A percentile compares a stretch with the other conserved stretches of the same genome.
phyloP scores from a whole-genome alignment of 1,284 basidiomycete genomes.

The Tilletia indica region DNA sequence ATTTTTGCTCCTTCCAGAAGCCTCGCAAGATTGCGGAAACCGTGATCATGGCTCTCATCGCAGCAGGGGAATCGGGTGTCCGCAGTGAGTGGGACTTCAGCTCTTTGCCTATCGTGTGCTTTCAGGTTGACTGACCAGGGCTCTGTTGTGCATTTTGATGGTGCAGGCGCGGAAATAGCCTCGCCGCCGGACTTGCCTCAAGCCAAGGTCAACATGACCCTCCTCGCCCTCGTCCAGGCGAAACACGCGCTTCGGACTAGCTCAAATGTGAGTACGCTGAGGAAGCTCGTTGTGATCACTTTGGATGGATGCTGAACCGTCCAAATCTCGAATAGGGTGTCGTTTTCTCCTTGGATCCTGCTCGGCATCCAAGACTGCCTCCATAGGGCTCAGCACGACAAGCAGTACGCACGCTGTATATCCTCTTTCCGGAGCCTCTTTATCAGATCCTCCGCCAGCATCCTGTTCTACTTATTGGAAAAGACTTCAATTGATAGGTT shows the following conservation, averaged over 20 bases:
- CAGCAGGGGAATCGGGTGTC: constrained; percentile 39
- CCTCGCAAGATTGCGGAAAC: constrained; percentile 43
- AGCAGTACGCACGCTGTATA: neutral
- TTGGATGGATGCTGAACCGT: neutral
- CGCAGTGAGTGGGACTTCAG: constrained; percentile 36
- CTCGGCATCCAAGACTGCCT: too few relatives aligned
- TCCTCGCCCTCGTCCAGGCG: constrained; percentile 82
- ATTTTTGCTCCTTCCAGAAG: constrained; percentile 21
- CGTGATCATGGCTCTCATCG: constrained; percentile 48
- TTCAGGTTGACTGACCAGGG: too few relatives aligned
- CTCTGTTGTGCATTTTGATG: constrained; percentile 18
- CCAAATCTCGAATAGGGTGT: neutral
- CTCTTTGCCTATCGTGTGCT: neutral
- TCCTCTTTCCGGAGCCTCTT: neutral
- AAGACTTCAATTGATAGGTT: constrained; percentile 44
- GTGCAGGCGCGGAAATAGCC: constrained; percentile 73
- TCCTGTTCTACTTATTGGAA: too few relatives aligned
- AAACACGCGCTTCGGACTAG: constrained; percentile 73
- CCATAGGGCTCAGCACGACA: too few relatives aligned
- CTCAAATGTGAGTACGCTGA: constrained; percentile 56
- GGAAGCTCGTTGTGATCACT: neutral
- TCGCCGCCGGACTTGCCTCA: constrained; percentile 78
- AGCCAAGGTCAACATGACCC: constrained; percentile 84
- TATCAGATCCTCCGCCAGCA: too few relatives aligned
- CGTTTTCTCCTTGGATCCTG: too few relatives aligned